Evolutionary conservation across 225 moss, liverwort and hornwort genomes (phyloP).

Genomic region (Polytrichum commune): DNA sequence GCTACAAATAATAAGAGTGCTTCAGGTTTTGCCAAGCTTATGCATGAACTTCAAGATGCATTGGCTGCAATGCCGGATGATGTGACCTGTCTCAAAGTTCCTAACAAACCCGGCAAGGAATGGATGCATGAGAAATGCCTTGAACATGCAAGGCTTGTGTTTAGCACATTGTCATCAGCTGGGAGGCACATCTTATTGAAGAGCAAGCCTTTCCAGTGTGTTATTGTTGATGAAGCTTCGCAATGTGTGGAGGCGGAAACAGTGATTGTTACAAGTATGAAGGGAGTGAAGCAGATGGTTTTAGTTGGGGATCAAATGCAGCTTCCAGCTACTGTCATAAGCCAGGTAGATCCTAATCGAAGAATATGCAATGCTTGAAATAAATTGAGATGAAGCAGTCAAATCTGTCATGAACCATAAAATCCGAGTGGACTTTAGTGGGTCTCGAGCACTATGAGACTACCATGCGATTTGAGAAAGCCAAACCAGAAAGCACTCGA

Average conservation of each 20-base stretch:
- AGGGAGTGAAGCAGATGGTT: conserved; percentile 17
- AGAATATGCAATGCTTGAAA: background rate
- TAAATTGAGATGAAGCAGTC: no score
- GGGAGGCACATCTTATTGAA: conserved; percentile 8
- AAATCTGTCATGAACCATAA: no score
- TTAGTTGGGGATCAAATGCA: conserved; percentile 34
- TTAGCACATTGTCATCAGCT: conserved; percentile 25
- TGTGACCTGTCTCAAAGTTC: background rate
- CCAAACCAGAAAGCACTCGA: no score
- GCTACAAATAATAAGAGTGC: background rate
- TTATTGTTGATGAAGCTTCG: conserved; percentile 30
- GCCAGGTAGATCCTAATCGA: conserved; percentile 19
- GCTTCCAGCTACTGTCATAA: conserved; percentile 31
- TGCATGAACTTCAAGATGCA: background rate
- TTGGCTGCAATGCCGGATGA: background rate
- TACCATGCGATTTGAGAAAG: no score
- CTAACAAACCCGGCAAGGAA: background rate
- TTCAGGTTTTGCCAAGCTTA: conserved; percentile 1
- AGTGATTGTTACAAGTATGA: conserved; percentile 18
- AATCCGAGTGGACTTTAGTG: no score
- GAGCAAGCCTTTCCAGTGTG: conserved; percentile 22
- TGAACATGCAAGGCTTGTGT: conserved; percentile 19
- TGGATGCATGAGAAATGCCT: conserved; percentile 17
- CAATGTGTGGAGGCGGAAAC: conserved; percentile 33
- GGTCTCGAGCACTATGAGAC: no score